These are phyloP conservation scores for Fusarium praegraminearum DNA, from an alignment of 2,329 filamentous ascomycete genomes.

Conservation along the genomic window DNA sequence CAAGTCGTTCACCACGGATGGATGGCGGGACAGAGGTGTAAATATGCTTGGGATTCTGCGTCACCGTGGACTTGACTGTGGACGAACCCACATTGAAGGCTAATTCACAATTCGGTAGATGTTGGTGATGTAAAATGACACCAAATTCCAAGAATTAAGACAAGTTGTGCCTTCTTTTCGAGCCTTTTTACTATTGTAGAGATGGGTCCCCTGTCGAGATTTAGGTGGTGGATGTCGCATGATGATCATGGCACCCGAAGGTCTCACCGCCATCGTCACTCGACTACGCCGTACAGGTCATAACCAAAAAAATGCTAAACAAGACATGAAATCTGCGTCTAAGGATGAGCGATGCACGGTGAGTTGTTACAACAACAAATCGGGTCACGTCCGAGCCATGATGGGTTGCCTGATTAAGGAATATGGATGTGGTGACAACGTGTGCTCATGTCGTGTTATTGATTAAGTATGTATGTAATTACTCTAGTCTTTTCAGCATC, in stretches of 20 bases:
- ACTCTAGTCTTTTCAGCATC: neutral
- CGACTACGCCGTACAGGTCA: constrained; percentile 26
- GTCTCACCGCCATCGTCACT: constrained; percentile 37
- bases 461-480: constrained; percentile 8
- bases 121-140: neutral
- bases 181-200: constrained; percentile 15
- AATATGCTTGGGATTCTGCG: constrained; percentile 4
- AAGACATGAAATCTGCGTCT: neutral
- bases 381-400: constrained; percentile 13
- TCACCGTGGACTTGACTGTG: neutral
- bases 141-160: constrained; percentile 16
- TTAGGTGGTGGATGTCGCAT: constrained; percentile 35
- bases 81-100: constrained; percentile 14
- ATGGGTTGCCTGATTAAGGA: constrained; percentile 1
- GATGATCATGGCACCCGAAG: constrained; percentile 36
- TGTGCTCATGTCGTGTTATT: neutral
- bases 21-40: neutral
- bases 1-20: neutral
- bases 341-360: constrained; percentile 3
- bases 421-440: neutral
- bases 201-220: constrained; percentile 35
- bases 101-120: neutral
- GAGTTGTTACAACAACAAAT: constrained; percentile 1
- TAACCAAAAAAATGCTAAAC: constrained; percentile 1
- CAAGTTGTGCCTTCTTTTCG: constrained; percentile 23